Base-by-base conservation (phyloP, 805 yeast species). In the Yarrowia sp. region DNA sequence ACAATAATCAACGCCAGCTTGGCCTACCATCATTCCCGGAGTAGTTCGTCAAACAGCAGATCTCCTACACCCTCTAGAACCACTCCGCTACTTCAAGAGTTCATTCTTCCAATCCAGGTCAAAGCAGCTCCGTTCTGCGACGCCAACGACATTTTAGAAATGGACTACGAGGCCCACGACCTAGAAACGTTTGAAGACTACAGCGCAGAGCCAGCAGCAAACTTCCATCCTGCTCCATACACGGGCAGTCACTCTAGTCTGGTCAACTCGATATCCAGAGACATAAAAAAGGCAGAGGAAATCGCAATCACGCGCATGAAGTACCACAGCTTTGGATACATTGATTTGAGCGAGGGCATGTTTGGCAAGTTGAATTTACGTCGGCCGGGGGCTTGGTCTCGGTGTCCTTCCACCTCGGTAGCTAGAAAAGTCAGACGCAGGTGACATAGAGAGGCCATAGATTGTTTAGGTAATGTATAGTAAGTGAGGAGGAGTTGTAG, bases 351-450 rank as follows among this genome's bases (percentile, higher is more conserved):
- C 11, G 33, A 43, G 22, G 63, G 63, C 2, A 43, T 58, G 51
- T 58, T 58, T 58, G 63, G 63, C 5, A 58, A 58, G 63, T 17
- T 58, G 63, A 58, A 58, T 43, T 21, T 58, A 30, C 26, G 63
- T 3, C 38, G 51, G 30, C 63, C 63, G 7, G 63, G 63, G 17
- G 63, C 63, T 17, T 58, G 63, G 63, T 30, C 40, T 2, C n/a
- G 61, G 19, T 36, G 46, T 10, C 61, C 61, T 6, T 51, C 58
- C 1, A 10, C 30, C 14, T 26, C 46, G 4, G 35, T 26, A n/a
- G 28, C 17, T 14, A 36, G 46, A 16, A 54, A 38, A 10, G 6
- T 35, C 26, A 16, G 61, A 52, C 32, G 61, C 7, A 36, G 61
- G 26, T 24, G 26, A 28, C 17, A n/a, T 26, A 26, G 30, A 26